Conservation (phyloP, 768 basidiomycete species). For the Leccinum disarticulatum region DNA sequence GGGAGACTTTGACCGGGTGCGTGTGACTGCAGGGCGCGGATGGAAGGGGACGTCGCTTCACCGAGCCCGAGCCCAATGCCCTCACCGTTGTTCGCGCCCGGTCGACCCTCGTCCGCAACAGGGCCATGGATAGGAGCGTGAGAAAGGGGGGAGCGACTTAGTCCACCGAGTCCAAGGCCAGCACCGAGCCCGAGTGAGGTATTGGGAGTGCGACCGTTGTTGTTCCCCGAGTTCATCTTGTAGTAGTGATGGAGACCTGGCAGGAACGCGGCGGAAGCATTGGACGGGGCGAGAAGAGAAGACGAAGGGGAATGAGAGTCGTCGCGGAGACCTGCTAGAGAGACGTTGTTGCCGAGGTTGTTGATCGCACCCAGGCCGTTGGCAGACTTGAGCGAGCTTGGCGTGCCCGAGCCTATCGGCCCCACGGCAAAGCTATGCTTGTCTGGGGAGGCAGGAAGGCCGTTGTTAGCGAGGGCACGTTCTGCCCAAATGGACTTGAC, state of each 20-base stretch:
- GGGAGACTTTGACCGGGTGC: conserved; percentile 91
- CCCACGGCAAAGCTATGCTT: conserved; percentile 23
- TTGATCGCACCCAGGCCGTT: conserved; percentile 36
- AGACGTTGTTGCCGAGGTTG: conserved; percentile 12
- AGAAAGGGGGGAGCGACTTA: conserved; percentile 29
- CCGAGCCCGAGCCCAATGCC: conserved; percentile 24
- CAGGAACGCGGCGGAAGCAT: conserved; percentile 81
- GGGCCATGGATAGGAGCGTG: conserved; percentile 29
- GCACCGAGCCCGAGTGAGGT: conserved; percentile 22
- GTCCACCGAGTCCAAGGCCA: conserved; percentile 24
- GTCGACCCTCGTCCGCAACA: conserved; percentile 27
- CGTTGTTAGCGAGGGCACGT: conserved; percentile 34
- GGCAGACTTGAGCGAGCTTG: conserved; percentile 51
- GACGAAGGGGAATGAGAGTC: conserved; percentile 34
- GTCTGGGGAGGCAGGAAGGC: conserved; percentile 40
- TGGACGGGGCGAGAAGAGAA: conserved; percentile 57
- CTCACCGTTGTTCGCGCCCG: conserved; percentile 10
- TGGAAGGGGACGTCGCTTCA: conserved; percentile 63
- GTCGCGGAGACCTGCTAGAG: conserved; percentile 31
- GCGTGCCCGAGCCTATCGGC: conserved; percentile 41
- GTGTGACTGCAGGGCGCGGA: conserved; percentile 81
- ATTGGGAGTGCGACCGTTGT: conserved; percentile 28
- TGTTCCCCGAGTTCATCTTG: conserved; percentile 42
- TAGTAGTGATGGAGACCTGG: conserved; percentile 71
- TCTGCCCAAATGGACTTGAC: conserved; percentile 83